phyloP scores from a whole-genome alignment of 768 basidiomycete genomes.

The Terana coerulea region DNA sequence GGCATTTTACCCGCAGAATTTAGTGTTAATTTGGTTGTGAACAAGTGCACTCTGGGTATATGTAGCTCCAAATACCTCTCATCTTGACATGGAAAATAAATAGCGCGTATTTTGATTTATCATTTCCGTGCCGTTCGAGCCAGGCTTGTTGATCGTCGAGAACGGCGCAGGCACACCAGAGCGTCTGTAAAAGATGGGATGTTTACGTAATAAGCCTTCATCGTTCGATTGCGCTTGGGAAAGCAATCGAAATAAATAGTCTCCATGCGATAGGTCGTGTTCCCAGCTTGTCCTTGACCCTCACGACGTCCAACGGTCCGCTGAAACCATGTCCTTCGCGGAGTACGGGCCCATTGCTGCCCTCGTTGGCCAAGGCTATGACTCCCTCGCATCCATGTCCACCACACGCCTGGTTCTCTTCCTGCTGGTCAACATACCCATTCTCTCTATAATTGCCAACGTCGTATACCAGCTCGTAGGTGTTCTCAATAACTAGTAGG shows the following conservation, averaged over 20 bases:
- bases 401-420: conserved; percentile 31
- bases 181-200: not conserved
- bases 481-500: not conserved
- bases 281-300: conserved; percentile 5
- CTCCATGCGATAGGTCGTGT: conserved; percentile 10
- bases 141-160: not conserved
- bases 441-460: conserved; percentile 69
- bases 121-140: too few relatives aligned
- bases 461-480: conserved; percentile 75
- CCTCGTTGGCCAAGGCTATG: conserved; percentile 23
- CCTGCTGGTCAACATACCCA: conserved; percentile 58
- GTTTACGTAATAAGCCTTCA: conserved; percentile 9
- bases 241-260: conserved; percentile 8
- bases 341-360: conserved; percentile 25
- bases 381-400: conserved; percentile 20
- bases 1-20: too few relatives aligned
- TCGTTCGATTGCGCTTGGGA: conserved; percentile 12
- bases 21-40: too few relatives aligned
- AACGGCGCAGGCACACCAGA: not conserved
- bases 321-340: conserved; percentile 21
- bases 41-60: too few relatives aligned
- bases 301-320: not conserved
- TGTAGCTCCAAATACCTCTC: too few relatives aligned
- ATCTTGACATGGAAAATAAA: too few relatives aligned
- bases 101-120: too few relatives aligned